Evolutionary conservation across 208 protist species (phyloP).

Genomic region (Wallacemonas collosoma): DNA sequence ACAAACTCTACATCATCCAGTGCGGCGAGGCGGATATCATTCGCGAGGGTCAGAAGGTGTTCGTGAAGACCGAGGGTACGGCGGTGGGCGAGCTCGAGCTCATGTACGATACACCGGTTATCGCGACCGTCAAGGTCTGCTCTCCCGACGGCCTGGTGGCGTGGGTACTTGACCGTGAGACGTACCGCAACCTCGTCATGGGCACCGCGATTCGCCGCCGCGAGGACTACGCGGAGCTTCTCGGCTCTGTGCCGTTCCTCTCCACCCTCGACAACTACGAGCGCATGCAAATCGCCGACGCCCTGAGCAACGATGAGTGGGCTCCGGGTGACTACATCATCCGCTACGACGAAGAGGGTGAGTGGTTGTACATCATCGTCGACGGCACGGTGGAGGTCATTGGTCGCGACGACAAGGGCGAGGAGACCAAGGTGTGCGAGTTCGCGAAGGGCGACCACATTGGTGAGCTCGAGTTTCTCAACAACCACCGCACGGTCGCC

Average conservation of each 20-base stretch:
- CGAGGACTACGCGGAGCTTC: slow-evolving; percentile 76
- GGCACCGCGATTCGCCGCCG: slow-evolving; percentile 82
- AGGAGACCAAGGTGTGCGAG: slow-evolving; percentile 79
- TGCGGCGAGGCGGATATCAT: slow-evolving; percentile 83
- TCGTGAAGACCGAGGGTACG: slow-evolving; percentile 84
- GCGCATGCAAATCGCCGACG: slow-evolving; percentile 87
- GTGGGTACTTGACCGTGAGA: slow-evolving; percentile 90
- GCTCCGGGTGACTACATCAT: slow-evolving; percentile 83
- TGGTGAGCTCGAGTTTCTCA: slow-evolving; percentile 91
- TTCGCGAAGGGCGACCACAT: slow-evolving; percentile 85
- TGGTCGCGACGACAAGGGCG: slow-evolving; percentile 70
- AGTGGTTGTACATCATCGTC: slow-evolving; percentile 93
- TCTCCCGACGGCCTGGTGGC: slow-evolving; percentile 62
- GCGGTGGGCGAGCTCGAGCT: slow-evolving; percentile 90
- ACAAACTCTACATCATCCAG: slow-evolving; percentile 91
- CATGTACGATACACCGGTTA: slow-evolving; percentile 87
- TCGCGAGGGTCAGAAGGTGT: slow-evolving; percentile 89
- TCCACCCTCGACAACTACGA: slow-evolving; percentile 82
- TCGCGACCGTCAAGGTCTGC: slow-evolving; percentile 86
- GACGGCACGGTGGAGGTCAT: slow-evolving; percentile 87
- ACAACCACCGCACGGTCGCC: slow-evolving; percentile 86
- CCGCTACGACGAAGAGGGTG: slow-evolving; percentile 81
- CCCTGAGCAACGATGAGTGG: slow-evolving; percentile 85
- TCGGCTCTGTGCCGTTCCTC: slow-evolving; percentile 81
- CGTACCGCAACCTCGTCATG: slow-evolving; percentile 92